Evolutionary conservation across 495 filamentous ascomycete genomes (phyloP).

Genomic region (Usnea hakonensis): DNA sequence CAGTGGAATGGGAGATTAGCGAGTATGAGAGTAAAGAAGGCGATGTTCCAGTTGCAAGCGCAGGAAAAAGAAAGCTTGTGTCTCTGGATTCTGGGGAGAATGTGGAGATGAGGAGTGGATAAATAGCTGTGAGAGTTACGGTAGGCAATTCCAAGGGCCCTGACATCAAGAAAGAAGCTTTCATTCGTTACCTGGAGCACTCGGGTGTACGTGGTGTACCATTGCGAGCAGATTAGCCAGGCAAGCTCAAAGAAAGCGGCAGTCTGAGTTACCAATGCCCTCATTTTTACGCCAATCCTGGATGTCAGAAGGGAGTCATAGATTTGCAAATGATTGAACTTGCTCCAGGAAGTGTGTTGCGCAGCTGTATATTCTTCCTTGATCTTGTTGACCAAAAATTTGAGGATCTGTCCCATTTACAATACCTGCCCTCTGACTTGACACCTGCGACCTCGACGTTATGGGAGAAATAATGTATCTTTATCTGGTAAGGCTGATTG

Average conservation of each 20-base stretch:
- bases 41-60: slow-evolving; percentile 32
- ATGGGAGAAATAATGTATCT: neutral
- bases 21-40: slow-evolving; percentile 56
- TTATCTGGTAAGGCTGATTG: neutral
- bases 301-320: neutral
- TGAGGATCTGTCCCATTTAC: neutral
- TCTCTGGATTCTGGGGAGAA: slow-evolving; percentile 31
- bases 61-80: slow-evolving; percentile 48
- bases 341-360: neutral
- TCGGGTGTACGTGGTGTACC: neutral
- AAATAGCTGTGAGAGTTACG: neutral
- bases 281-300: neutral
- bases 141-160: slow-evolving; percentile 1
- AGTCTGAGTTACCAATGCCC: neutral
- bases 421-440: neutral
- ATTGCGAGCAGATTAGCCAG: neutral
- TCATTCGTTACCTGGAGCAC: neutral
- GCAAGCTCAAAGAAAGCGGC: neutral
- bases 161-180: neutral
- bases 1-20: slow-evolving; percentile 75
- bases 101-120: slow-evolving; percentile 20
- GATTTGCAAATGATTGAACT: neutral
- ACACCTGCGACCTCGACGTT: neutral
- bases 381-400: neutral
- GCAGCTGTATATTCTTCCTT: neutral